Percentiles rank a stretch among this genome's conserved stretches.
phyloP scores from a whole-genome alignment of 164 flowering plant species.

The Aristolochia fimbriata region DNA sequence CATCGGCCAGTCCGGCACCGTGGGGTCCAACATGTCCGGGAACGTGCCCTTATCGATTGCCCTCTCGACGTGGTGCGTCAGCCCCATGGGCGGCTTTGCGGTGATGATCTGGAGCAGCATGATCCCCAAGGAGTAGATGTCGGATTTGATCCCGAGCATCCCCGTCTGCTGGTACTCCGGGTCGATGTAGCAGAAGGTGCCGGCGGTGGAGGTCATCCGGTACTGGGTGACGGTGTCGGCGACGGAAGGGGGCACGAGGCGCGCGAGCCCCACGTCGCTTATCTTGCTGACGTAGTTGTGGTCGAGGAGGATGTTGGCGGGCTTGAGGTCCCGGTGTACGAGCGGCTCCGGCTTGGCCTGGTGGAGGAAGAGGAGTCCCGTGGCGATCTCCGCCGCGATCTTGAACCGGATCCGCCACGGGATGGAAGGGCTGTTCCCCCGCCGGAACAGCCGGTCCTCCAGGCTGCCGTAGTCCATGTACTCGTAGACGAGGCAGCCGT shows the following conservation, averaged over 20 bases:
- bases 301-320: slow-evolving; percentile 69
- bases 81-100: slow-evolving; percentile 62
- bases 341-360: slow-evolving; percentile 81
- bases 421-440: slow-evolving; percentile 35
- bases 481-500: slow-evolving; percentile 70
- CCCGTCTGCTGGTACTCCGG: slow-evolving; percentile 86
- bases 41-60: slow-evolving; percentile 47
- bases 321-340: slow-evolving; percentile 74
- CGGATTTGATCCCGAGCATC: slow-evolving; percentile 53
- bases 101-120: slow-evolving; percentile 68
- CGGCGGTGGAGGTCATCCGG: slow-evolving; percentile 71
- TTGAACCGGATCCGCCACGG: slow-evolving; percentile 51
- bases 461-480: slow-evolving; percentile 64
- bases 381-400: slow-evolving; percentile 60
- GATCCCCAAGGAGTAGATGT: slow-evolving; percentile 63
- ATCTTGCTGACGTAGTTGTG: slow-evolving; percentile 58
- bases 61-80: slow-evolving; percentile 43
- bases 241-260: slow-evolving; percentile 58
- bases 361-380: slow-evolving; percentile 65
- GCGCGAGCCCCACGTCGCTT: slow-evolving; percentile 68
- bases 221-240: slow-evolving; percentile 62
- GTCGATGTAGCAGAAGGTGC: slow-evolving; percentile 79
- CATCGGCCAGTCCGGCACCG: slow-evolving; percentile 60
- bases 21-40: slow-evolving; percentile 40
- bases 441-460: slow-evolving; percentile 57